phyloP scores from a whole-genome alignment of 2,329 filamentous ascomycete species.

The Eurotiales sp. region DNA sequence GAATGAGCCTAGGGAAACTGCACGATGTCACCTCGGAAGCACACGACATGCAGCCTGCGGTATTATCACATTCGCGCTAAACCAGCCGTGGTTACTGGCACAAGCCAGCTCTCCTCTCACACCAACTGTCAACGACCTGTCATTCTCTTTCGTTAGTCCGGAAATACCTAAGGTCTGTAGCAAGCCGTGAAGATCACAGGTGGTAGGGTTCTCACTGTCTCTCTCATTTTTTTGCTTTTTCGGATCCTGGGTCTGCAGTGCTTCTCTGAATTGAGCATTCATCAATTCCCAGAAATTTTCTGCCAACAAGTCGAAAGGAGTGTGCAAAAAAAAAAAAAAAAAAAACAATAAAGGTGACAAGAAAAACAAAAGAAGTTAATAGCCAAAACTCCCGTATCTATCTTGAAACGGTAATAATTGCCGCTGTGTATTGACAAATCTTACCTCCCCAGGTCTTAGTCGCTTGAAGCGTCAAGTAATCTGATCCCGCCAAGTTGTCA shows the following conservation, averaged over 20 bases:
- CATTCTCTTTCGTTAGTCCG: not conserved
- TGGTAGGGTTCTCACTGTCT: not conserved
- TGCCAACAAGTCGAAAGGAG: no score
- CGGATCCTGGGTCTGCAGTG: no score
- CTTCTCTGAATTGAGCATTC: not conserved
- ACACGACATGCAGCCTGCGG: not conserved
- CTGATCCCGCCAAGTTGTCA: no score
- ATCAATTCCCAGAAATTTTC: not conserved
- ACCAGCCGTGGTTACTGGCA: not conserved
- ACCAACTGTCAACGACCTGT: no score
- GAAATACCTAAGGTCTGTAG: constrained; percentile 2
- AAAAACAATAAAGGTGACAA: no score
- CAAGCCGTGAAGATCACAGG: constrained; percentile 8
- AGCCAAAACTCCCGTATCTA: no score
- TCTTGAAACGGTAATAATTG: no score
- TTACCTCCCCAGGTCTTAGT: no score
- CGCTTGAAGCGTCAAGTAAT: no score
- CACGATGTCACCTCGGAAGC: constrained; percentile 11
- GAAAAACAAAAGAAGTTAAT: no score
- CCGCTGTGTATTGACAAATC: not conserved
- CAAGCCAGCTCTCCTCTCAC: no score
- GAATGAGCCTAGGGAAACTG: not conserved
- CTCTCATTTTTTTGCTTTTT: not conserved
- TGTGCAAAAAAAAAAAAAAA: no score
- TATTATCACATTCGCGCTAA: not conserved